phyloP scores from a whole-genome alignment of 371 early-diverging fungal genomes.

The Apophysomyces elegans region DNA sequence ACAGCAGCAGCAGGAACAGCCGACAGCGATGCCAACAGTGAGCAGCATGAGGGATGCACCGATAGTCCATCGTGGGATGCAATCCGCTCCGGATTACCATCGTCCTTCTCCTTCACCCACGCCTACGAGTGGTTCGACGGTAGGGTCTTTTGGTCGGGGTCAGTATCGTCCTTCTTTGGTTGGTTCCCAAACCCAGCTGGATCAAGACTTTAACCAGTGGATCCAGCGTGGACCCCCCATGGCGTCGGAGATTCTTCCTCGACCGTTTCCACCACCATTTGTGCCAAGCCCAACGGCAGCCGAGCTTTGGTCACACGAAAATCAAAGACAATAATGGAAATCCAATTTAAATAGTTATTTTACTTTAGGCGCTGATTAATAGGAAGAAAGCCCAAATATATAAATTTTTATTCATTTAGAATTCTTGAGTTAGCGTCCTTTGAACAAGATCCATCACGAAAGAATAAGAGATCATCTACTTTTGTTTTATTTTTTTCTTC shows the following conservation, averaged over 20 bases:
- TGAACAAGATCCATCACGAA: background rate
- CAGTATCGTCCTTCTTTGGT: constrained; percentile 1
- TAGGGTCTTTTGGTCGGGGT: background rate
- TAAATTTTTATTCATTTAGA: background rate
- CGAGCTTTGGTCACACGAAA: background rate
- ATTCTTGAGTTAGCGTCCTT: no score
- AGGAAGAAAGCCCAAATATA: background rate
- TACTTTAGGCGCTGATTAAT: background rate
- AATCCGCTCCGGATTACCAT: no score
- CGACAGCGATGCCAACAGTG: background rate
- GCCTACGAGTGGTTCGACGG: background rate
- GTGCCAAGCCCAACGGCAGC: background rate
- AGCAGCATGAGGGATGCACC: background rate
- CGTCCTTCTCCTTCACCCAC: background rate
- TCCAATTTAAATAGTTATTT: background rate
- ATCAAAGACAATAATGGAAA: background rate
- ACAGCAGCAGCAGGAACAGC: background rate
- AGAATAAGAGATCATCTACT: background rate
- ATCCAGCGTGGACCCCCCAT: constrained; percentile 7
- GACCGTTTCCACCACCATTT: background rate
- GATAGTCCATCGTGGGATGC: background rate
- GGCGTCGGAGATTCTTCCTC: background rate
- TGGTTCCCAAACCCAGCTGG: background rate
- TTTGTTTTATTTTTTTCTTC: no score
- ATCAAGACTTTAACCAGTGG: background rate